Conservation (phyloP, 208 protist genomes). For the Leishmania major region DNA sequence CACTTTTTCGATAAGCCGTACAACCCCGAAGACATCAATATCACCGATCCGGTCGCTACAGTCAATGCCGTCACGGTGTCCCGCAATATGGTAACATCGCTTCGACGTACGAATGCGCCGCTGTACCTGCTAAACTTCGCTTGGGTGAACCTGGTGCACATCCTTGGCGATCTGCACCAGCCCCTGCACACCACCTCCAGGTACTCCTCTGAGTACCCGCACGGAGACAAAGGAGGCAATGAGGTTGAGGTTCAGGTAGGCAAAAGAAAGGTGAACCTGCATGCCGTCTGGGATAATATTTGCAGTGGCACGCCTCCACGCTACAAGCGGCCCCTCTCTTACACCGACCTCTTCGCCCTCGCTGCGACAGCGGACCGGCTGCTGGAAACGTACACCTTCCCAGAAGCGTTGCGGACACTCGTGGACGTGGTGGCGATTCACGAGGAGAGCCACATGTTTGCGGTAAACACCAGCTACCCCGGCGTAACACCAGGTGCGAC, state of each 20-base stretch:
- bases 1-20: constrained; percentile 79
- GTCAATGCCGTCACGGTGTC: constrained; percentile 29
- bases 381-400: constrained; percentile 61
- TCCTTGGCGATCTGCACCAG: constrained; percentile 88
- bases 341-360: constrained; percentile 36
- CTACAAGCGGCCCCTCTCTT: constrained; percentile 51
- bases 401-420: constrained; percentile 18
- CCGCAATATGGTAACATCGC: too few relatives aligned
- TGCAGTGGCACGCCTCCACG: constrained; percentile 37
- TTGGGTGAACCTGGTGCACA: constrained; percentile 76
- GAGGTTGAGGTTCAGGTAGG: constrained; percentile 36
- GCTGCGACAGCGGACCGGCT: constrained; percentile 50
- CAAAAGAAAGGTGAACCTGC: constrained; percentile 46
- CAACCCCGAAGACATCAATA: constrained; percentile 49
- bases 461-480: constrained; percentile 70
- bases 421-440: constrained; percentile 40
- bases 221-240: constrained; percentile 85
- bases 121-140: constrained; percentile 72
- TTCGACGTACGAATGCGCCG: constrained; percentile 16
- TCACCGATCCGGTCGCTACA: constrained; percentile 25
- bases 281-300: constrained; percentile 87
- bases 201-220: constrained; percentile 47
- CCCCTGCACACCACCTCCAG: constrained; percentile 67
- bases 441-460: constrained; percentile 63
- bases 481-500: too few relatives aligned